Conservation (phyloP, 106 monocot genomes). For the Triglochin maritima region DNA sequence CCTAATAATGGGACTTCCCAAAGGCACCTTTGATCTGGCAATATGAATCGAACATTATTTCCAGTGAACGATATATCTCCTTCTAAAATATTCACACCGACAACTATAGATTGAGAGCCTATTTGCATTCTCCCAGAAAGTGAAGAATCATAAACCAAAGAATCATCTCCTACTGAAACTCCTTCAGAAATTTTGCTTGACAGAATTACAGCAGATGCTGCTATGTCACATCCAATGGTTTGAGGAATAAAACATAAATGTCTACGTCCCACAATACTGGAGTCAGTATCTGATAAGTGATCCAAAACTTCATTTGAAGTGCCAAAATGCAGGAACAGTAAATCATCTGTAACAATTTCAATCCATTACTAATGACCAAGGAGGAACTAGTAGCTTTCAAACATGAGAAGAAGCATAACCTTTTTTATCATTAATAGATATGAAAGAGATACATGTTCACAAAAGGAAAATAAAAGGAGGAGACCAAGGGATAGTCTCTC, state of each 20-base stretch:
- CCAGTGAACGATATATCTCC: constrained; percentile 5
- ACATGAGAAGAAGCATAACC: constrained; percentile 6
- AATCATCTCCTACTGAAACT: constrained; percentile 82
- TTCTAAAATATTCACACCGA: constrained; percentile 62
- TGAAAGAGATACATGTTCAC: no score
- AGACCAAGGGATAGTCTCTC: no score
- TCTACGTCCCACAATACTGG: constrained; percentile 63
- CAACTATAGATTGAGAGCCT: constrained; percentile 73
- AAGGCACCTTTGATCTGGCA: constrained; percentile 78
- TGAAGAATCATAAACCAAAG: constrained; percentile 82
- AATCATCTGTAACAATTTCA: constrained; percentile 61
- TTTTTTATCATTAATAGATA: no score
- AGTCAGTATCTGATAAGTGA: constrained; percentile 54
- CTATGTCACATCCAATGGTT: constrained; percentile 78
- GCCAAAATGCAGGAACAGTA: constrained; percentile 91
- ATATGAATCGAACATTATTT: constrained; percentile 21
- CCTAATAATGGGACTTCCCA: constrained; percentile 90
- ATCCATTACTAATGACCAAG: no score
- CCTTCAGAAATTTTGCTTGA: constrained; percentile 83
- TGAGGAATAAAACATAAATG: constrained; percentile 83
- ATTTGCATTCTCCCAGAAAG: constrained; percentile 80
- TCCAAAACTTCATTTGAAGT: constrained; percentile 91
- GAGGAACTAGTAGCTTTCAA: no score
- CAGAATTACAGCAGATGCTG: constrained; percentile 77
- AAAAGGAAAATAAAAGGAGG: no score